These are phyloP conservation scores for Cicer judaicum DNA, from an alignment of 306 rosid genomes.

Conservation along the genomic window DNA sequence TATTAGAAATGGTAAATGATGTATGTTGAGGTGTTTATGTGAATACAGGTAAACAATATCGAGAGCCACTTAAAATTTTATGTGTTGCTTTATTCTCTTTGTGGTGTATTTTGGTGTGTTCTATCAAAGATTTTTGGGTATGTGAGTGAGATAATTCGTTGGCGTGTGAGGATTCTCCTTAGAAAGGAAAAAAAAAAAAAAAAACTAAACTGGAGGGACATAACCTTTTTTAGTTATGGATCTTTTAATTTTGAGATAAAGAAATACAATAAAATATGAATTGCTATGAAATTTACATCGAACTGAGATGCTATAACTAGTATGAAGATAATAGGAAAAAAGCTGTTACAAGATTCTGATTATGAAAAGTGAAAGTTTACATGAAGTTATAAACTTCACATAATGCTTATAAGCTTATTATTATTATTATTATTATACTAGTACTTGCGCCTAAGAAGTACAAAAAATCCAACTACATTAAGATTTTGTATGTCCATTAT, in stretches of 20 bases:
- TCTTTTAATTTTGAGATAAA: background rate
- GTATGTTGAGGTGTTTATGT: too few relatives aligned
- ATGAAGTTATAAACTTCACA: background rate
- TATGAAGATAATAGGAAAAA: background rate
- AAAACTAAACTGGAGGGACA: background rate
- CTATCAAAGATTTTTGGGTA: background rate
- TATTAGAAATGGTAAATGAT: too few relatives aligned
- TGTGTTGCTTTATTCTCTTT: background rate
- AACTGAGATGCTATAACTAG: background rate
- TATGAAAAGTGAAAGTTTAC: background rate
- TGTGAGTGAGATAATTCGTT: background rate
- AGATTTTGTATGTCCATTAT: constrained; percentile 17
- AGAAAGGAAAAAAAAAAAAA: too few relatives aligned
- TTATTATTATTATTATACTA: background rate
- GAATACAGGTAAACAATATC: too few relatives aligned
- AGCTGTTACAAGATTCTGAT: background rate
- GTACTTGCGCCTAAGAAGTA: constrained; percentile 43
- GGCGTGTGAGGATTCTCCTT: background rate
- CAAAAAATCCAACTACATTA: background rate
- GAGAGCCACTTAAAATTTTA: background rate
- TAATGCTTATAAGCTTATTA: background rate
- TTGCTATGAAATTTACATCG: background rate
- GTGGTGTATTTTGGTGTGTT: background rate
- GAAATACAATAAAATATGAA: background rate
- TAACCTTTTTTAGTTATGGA: background rate